phyloP scores from a whole-genome alignment of 306 rosid genomes.

The Cicer judaicum region DNA sequence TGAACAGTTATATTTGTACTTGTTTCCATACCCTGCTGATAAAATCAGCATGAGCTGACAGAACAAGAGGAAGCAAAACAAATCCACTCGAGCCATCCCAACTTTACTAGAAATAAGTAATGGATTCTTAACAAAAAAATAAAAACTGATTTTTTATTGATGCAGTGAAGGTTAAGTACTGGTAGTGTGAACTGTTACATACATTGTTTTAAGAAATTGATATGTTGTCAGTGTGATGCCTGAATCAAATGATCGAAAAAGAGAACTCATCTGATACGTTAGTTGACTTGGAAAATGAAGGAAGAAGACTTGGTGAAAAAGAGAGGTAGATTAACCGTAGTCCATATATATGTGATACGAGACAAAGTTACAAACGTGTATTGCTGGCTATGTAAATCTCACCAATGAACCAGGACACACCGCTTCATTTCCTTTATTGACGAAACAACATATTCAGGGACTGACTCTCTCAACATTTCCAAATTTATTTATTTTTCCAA shows the following conservation, averaged over 20 bases:
- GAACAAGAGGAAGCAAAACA: conserved; percentile 23
- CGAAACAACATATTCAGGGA: conserved; percentile 1
- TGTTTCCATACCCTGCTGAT: conserved; percentile 9
- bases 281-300: conserved; percentile 16
- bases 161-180: not conserved
- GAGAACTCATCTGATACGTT: conserved; percentile 5
- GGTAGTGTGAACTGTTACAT: not conserved
- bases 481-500: not conserved
- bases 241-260: not conserved
- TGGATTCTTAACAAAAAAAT: not conserved
- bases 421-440: not conserved
- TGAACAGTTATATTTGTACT: conserved; percentile 20
- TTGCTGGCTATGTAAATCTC: conserved; percentile 4
- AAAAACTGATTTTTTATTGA: not conserved
- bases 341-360: not conserved
- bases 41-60: conserved; percentile 19
- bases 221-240: not conserved
- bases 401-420: conserved; percentile 1
- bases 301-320: conserved; percentile 13
- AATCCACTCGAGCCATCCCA: conserved; percentile 35
- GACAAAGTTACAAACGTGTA: not conserved
- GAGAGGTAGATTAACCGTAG: not conserved
- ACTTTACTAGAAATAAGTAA: conserved; percentile 7
- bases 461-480: not conserved
- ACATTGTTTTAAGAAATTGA: conserved; percentile 2